Evolutionary conservation across 2,329 filamentous ascomycete species (phyloP).

Genomic region (Aspergillus luchuensis): DNA sequence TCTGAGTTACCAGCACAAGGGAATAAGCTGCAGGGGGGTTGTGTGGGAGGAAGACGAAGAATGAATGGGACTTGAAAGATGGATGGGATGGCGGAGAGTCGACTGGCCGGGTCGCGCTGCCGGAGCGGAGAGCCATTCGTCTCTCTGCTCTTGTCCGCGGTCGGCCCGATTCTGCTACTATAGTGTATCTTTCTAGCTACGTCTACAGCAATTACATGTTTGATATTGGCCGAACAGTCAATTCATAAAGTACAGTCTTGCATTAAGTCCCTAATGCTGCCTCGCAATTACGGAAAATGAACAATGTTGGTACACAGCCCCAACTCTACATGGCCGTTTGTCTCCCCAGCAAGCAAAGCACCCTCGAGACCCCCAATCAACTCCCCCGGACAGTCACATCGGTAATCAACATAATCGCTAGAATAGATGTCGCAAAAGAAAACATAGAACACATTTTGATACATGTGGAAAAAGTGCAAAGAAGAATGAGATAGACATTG

Average conservation of each 20-base stretch:
- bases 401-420: slow-evolving; percentile 1
- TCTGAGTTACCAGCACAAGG: neutral
- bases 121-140: neutral
- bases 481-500: neutral
- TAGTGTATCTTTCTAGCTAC: neutral
- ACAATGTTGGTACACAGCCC: neutral
- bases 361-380: neutral
- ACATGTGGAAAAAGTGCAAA: neutral
- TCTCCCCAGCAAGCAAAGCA: neutral
- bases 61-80: neutral
- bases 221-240: neutral
- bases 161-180: slow-evolving; percentile 1
- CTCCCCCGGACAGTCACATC: neutral
- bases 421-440: neutral
- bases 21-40: neutral
- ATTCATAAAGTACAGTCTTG: neutral
- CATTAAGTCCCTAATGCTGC: neutral
- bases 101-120: neutral
- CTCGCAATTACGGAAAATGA: neutral
- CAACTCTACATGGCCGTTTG: slow-evolving; percentile 2
- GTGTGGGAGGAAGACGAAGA: neutral
- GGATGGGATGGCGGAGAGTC: neutral
- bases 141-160: neutral
- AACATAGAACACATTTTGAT: neutral
- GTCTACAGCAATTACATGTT: neutral